These are phyloP conservation scores for Pichia sp. DNA, from an alignment of 1,139 yeast genomes.

Conservation along the genomic window DNA sequence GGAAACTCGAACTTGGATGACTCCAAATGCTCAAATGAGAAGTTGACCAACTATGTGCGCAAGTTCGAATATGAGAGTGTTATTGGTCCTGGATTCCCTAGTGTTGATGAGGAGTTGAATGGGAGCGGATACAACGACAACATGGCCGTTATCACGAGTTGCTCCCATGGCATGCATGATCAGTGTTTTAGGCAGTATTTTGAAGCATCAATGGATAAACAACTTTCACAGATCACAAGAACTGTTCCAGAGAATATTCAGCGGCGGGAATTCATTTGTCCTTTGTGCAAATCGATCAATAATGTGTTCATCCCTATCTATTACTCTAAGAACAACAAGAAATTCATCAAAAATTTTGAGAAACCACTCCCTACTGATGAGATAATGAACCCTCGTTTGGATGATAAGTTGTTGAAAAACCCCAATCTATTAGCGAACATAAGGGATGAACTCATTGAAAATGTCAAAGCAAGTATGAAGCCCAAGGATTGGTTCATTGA, in stretches of 20 bases:
- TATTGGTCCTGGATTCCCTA: slow-evolving; percentile 70
- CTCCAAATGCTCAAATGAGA: neutral
- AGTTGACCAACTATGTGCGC: slow-evolving; percentile 33
- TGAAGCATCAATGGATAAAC: slow-evolving; percentile 50
- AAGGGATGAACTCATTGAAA: slow-evolving; percentile 22
- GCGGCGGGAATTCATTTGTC: slow-evolving; percentile 77
- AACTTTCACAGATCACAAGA: slow-evolving; percentile 66
- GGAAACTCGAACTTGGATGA: slow-evolving; percentile 51
- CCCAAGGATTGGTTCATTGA: slow-evolving; percentile 29
- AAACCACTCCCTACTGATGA: slow-evolving; percentile 1
- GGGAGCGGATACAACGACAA: slow-evolving; percentile 38
- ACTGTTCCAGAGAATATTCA: slow-evolving; percentile 74
- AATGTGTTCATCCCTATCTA: slow-evolving; percentile 78
- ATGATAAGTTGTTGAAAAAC: slow-evolving; percentile 10
- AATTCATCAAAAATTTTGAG: slow-evolving; percentile 20
- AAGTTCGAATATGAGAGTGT: slow-evolving; percentile 40
- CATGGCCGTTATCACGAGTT: slow-evolving; percentile 65
- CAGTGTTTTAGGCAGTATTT: slow-evolving; percentile 68
- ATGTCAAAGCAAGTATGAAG: slow-evolving; percentile 23
- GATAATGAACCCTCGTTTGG: slow-evolving; percentile 20
- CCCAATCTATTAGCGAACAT: slow-evolving; percentile 17
- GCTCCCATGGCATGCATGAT: slow-evolving; percentile 94
- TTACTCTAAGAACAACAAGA: slow-evolving; percentile 39
- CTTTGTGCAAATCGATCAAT: slow-evolving; percentile 83
- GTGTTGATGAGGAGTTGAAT: slow-evolving; percentile 5